Evolutionary conservation across 2,329 filamentous ascomycete genomes (phyloP), one percentile per base, ranked within the genome.

Genomic region (Sordariomycetes sp.): DNA sequence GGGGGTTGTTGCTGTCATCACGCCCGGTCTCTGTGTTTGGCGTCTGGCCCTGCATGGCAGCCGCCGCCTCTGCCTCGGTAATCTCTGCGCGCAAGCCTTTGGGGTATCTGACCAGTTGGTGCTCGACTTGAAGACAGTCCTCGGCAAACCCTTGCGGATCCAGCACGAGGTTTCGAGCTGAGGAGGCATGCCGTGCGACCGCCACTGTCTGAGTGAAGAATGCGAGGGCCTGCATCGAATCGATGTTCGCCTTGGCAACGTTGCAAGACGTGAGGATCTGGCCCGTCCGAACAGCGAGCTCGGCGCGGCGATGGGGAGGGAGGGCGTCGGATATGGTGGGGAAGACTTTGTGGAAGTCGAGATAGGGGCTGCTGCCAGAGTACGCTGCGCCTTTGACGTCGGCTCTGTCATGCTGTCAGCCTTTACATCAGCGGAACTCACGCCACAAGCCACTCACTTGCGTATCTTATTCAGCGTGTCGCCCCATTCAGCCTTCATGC

Each of bases 381-480:
- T 50, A 42, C 14, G 48, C 45, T 19, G 57, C 53, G 8, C 57
- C 57, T 42, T 51, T 52, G 27, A 59, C 47, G 32, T 61, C 57
- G 33, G 54, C 54, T n/a, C n/a, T n/a, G n/a, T n/a, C n/a, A n/a
- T n/a, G n/a, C n/a, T n/a, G n/a, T n/a, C n/a, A n/a, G n/a, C 38
- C 55, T 59, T 19, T 8, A 39, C 47, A 34, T 40, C n/a, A n/a
- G n/a, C n/a, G n/a, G n/a, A n/a, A n/a, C n/a, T n/a, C n/a, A n/a
- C n/a, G n/a, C n/a, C n/a, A n/a, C n/a, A n/a, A n/a, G n/a, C n/a
- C n/a, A n/a, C n/a, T n/a, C n/a, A 55, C 54, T 47, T 52, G 34
- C 52, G 42, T 14, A 56, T 49, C 33, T 48, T 47, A 28, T 44
- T 43, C 3, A 51, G 34, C 32, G 42, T 33, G 21, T 34, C 32